A percentile compares a stretch with the other conserved stretches of the same genome.
These are phyloP conservation scores for Phycomyces nitens DNA, from an alignment of 192 early-diverging fungal genomes.

Conservation along the genomic window DNA sequence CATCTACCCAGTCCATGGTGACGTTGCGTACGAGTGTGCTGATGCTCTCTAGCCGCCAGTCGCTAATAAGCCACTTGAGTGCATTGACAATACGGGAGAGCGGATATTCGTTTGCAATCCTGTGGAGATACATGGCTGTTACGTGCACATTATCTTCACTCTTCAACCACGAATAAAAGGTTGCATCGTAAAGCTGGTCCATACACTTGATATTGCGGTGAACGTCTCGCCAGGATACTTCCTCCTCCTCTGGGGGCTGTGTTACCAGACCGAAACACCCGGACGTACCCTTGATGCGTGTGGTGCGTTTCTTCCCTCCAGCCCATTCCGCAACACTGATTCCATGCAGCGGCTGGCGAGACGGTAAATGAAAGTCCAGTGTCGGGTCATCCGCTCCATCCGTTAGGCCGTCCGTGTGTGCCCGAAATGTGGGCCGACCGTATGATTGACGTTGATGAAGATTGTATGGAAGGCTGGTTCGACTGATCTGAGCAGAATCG, in stretches of 20 bases:
- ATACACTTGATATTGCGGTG: slow-evolving; percentile 68
- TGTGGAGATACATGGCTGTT: slow-evolving; percentile 65
- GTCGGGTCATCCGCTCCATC: neutral
- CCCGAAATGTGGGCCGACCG: neutral
- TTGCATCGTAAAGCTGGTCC: slow-evolving; percentile 74
- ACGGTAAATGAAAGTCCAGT: slow-evolving; percentile 25
- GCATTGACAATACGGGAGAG: slow-evolving; percentile 73
- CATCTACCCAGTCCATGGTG: slow-evolving; percentile 65
- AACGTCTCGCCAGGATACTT: slow-evolving; percentile 63
- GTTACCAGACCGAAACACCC: no score
- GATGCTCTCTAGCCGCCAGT: slow-evolving; percentile 71
- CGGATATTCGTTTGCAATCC: slow-evolving; percentile 73
- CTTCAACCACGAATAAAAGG: slow-evolving; percentile 73
- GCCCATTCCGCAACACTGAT: slow-evolving; percentile 24
- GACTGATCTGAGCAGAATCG: neutral
- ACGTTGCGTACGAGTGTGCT: slow-evolving; percentile 66
- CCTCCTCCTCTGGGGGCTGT: slow-evolving; percentile 3
- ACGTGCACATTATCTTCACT: slow-evolving; percentile 72
- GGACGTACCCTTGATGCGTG: neutral
- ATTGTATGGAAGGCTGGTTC: neutral
- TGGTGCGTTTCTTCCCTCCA: slow-evolving; percentile 6
- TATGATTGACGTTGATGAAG: neutral
- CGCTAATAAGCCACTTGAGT: slow-evolving; percentile 69
- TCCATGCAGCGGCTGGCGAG: slow-evolving; percentile 20
- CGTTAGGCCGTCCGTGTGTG: neutral